A percentile compares a stretch with the other conserved stretches of the same genome.
phyloP scores from a whole-genome alignment of 148 eudicot genomes.

The Rhododendron henanense region DNA sequence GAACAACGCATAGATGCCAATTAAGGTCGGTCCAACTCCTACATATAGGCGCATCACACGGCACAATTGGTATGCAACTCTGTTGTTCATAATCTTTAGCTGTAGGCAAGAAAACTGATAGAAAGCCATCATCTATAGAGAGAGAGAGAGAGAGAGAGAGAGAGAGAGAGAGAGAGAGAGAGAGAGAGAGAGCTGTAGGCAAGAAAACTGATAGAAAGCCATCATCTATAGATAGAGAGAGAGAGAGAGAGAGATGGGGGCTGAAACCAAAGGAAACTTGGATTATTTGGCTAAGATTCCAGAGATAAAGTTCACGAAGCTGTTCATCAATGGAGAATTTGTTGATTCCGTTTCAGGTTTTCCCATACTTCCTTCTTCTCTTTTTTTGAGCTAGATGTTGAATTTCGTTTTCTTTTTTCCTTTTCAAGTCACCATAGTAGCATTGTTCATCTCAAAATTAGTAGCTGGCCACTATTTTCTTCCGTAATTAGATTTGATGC shows the following conservation, averaged over 20 bases:
- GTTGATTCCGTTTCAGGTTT: constrained; percentile 80
- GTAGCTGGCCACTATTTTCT: background rate
- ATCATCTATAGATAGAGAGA: constrained; percentile 9
- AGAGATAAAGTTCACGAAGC: constrained; percentile 70
- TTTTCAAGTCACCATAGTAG: background rate
- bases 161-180: constrained; percentile 26
- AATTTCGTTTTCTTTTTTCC: background rate
- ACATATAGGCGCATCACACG: background rate
- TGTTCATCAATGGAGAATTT: constrained; percentile 81
- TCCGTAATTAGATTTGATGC: background rate
- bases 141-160: constrained; percentile 13
- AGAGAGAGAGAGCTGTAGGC: constrained; percentile 17
- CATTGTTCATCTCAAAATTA: background rate
- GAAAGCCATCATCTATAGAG: constrained; percentile 5
- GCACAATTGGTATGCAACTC: background rate
- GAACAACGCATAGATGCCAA: background rate
- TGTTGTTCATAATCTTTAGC: background rate
- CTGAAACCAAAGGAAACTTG: constrained; percentile 12
- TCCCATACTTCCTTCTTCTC: background rate
- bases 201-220: background rate
- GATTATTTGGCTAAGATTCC: constrained; percentile 27
- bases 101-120: background rate
- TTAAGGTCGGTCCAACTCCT: background rate
- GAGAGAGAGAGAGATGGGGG: constrained; percentile 20
- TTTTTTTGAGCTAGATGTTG: background rate